Conservation (phyloP, 2,329 filamentous ascomycete genomes). For the Canariomyces notabilis region DNA sequence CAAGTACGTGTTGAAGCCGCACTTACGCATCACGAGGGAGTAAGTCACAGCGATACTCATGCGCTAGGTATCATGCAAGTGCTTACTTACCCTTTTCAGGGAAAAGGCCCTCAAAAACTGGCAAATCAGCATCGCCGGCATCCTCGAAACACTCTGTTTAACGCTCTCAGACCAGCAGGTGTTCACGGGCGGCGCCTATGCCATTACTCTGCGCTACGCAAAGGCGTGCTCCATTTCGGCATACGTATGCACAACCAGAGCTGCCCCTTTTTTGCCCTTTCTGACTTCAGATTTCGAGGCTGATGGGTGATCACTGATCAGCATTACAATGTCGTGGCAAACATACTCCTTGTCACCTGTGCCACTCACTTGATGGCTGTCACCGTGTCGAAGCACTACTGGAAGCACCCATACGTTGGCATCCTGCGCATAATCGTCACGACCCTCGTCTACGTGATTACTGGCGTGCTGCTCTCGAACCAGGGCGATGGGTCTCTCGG, state of each 20-base stretch:
- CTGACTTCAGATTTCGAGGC: too few relatives aligned
- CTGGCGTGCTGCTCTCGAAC: conserved; percentile 31
- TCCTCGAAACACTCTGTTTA: conserved; percentile 30
- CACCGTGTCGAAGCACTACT: conserved; percentile 33
- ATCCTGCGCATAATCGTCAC: conserved; percentile 29
- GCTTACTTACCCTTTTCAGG: conserved; percentile 1
- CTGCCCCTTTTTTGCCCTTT: too few relatives aligned
- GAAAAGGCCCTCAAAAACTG: conserved; percentile 9
- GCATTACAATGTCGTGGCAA: conserved; percentile 36
- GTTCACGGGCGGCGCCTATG: conserved; percentile 35
- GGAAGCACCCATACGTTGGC: conserved; percentile 29
- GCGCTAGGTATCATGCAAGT: not conserved
- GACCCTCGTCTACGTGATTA: conserved; percentile 29
- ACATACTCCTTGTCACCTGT: conserved; percentile 34
- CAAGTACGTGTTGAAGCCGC: conserved; percentile 17
- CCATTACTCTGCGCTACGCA: conserved; percentile 32
- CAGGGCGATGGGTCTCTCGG: conserved; percentile 22
- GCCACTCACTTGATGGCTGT: conserved; percentile 34
- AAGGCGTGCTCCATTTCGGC: conserved; percentile 32
- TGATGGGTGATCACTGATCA: too few relatives aligned
- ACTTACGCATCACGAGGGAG: conserved; percentile 6
- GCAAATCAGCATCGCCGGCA: conserved; percentile 25
- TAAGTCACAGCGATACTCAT: conserved; percentile 2
- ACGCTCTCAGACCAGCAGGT: conserved; percentile 35
- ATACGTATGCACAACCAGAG: too few relatives aligned